Base-by-base conservation (phyloP, 2,329 filamentous ascomycete species). In the Fragosphaeria purpurea region DNA sequence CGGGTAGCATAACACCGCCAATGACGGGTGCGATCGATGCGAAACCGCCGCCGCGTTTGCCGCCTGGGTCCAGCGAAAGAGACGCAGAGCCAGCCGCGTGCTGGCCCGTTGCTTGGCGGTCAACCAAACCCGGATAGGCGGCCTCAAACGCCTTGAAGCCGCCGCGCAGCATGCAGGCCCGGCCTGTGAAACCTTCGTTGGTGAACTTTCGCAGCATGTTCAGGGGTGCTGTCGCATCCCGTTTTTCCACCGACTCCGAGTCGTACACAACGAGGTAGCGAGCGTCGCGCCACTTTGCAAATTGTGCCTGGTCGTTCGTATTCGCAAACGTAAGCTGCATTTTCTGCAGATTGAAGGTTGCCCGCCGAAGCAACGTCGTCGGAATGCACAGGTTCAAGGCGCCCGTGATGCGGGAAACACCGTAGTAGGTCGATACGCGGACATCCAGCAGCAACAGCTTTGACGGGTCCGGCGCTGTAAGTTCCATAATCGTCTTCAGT, bases 131-230 rank as follows among this genome's bases (percentile, higher is more conserved):
- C 0, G 89, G 81, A 57, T 81, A 89, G 8, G 74, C 74, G 32
- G 75, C 70, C 1, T 82, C 75, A 59, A 97, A 93, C 1, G 80
- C 79, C 30, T 77, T 73, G 62, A 95, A 95, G 0, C 93, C 93
- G 41, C 90, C 89, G 52, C 82, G 80, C 32, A 98, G 70, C 49
- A 97, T 84, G 61, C 81, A 83, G 0, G 82, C 78, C 4, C 76
- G 74, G 10, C 90, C 91, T 1, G 72, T 68, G 74, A 86, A 97
- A 1, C 87, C 88, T 65, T 95, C 90, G 48, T 77, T 83, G 1
- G 80, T 80, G 60, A 98, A 98, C 62, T 98, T 98, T 65, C 90
- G 95, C 31, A 96, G 76, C 55, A 93, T 94, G 64, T 95, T 95
- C 57, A 88, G 72, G 32, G 89, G 85, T 5, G 85, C 81, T 2